phyloP scores from a whole-genome alignment of 306 rosid genomes.

The Ammopiptanthus mongolicus region DNA sequence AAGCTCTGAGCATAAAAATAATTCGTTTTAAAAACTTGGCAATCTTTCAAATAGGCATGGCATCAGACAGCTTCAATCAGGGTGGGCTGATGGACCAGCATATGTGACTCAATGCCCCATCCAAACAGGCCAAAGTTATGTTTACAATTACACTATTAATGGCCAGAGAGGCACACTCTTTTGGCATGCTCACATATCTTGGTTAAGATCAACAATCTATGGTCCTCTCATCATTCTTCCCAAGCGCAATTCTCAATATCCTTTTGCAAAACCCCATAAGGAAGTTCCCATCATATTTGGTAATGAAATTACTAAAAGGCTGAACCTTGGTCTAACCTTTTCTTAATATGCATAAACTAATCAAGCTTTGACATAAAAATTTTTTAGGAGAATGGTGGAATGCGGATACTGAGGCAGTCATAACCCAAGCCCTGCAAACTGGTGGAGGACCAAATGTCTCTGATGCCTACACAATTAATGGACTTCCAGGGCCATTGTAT shows the following conservation, averaged over 20 bases:
- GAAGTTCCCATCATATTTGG: slow-evolving; percentile 50
- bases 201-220: slow-evolving; percentile 63
- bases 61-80: slow-evolving; percentile 42
- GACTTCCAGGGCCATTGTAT: slow-evolving; percentile 67
- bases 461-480: slow-evolving; percentile 72
- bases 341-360: not conserved
- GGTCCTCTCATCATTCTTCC: slow-evolving; percentile 68
- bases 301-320: not conserved
- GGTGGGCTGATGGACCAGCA: slow-evolving; percentile 50
- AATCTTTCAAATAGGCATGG: slow-evolving; percentile 54
- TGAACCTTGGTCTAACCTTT: not conserved
- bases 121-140: slow-evolving; percentile 58
- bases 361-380: not conserved
- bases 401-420: slow-evolving; percentile 61
- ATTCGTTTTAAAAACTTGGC: not conserved
- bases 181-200: slow-evolving; percentile 66
- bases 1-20: not conserved
- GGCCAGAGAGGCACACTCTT: slow-evolving; percentile 81
- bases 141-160: slow-evolving; percentile 58
- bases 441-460: slow-evolving; percentile 86
- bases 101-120: slow-evolving; percentile 73
- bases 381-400: slow-evolving; percentile 82
- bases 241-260: slow-evolving; percentile 42
- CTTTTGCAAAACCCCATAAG: slow-evolving; percentile 36
- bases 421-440: slow-evolving; percentile 49